Evolutionary conservation across 148 eudicot species (phyloP).

Genomic region (Nepenthes mirabilis): DNA sequence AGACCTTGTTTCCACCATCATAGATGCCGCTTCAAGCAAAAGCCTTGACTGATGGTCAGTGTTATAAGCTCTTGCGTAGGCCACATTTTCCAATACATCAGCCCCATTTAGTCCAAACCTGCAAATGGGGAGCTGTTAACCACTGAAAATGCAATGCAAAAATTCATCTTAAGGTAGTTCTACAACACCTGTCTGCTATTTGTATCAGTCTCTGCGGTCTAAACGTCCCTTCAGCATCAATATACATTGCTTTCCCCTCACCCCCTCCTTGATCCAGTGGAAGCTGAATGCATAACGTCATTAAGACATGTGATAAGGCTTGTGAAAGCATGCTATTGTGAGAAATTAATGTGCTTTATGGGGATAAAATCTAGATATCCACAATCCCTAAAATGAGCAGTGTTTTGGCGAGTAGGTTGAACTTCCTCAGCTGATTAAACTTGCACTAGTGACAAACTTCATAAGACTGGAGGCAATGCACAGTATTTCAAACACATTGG

Average conservation of each 20-base stretch:
- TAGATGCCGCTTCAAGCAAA: conserved; percentile 96
- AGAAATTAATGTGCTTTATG: neutral
- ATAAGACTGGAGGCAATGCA: too few species aligned
- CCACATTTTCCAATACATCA: conserved; percentile 95
- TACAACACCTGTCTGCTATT: conserved; percentile 76
- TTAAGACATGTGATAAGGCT: neutral
- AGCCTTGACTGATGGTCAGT: conserved; percentile 99
- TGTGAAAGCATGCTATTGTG: neutral
- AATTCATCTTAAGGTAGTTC: conserved; percentile 7
- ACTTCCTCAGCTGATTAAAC: too few species aligned
- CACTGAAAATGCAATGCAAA: neutral
- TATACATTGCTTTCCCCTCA: conserved; percentile 98
- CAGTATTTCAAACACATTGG: too few species aligned
- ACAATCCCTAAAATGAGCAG: too few species aligned
- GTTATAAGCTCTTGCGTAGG: conserved; percentile 95
- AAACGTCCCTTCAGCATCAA: conserved; percentile 96
- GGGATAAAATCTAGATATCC: neutral
- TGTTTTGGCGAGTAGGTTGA: too few species aligned
- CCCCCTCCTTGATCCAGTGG: conserved; percentile 98
- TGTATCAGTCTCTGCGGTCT: conserved; percentile 94
- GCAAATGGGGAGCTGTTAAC: conserved; percentile 11
- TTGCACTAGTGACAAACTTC: too few species aligned
- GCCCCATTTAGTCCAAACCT: conserved; percentile 89
- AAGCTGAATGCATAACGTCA: conserved; percentile 39
- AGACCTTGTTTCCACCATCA: conserved; percentile 98